Evolutionary conservation across 2,329 filamentous ascomycete species (phyloP).

Genomic region (Coniella vitis): DNA sequence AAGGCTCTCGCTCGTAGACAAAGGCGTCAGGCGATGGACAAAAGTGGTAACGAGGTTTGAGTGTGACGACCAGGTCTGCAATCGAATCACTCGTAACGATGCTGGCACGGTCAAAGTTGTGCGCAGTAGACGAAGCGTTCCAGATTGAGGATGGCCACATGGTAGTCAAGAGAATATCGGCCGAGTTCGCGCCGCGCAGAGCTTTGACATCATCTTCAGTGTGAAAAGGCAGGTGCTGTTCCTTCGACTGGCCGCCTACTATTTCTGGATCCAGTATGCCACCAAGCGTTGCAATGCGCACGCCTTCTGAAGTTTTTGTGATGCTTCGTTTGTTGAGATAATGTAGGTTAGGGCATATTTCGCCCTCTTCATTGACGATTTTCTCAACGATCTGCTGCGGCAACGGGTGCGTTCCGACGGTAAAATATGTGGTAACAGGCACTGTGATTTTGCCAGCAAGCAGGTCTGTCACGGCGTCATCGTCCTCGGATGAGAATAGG

Average conservation of each 20-base stretch:
- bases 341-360: constrained; percentile 83
- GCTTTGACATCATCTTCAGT: constrained; percentile 68
- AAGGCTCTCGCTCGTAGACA: constrained; percentile 89
- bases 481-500: constrained; percentile 60
- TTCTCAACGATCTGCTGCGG: constrained; percentile 65
- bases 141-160: constrained; percentile 76
- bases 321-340: constrained; percentile 82
- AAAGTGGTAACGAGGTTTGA: constrained; percentile 93
- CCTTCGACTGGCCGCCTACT: constrained; percentile 54
- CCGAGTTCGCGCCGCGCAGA: constrained; percentile 66
- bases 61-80: constrained; percentile 66
- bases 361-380: constrained; percentile 59
- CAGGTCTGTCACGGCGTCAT: constrained; percentile 54
- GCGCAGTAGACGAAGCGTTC: constrained; percentile 56
- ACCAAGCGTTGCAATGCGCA: constrained; percentile 81
- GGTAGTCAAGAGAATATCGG: constrained; percentile 82
- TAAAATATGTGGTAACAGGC: constrained; percentile 85
- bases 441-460: constrained; percentile 66
- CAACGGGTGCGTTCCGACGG: constrained; percentile 66
- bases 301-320: constrained; percentile 82
- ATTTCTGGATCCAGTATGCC: constrained; percentile 60
- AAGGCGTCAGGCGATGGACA: constrained; percentile 57
- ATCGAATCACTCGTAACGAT: constrained; percentile 58
- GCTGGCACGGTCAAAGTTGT: constrained; percentile 46
- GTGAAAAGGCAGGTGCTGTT: constrained; percentile 72